Evolutionary conservation across 2,329 filamentous ascomycete species (phyloP), one percentile per base, ranked within the genome.

Genomic region (Penicillium sp.): DNA sequence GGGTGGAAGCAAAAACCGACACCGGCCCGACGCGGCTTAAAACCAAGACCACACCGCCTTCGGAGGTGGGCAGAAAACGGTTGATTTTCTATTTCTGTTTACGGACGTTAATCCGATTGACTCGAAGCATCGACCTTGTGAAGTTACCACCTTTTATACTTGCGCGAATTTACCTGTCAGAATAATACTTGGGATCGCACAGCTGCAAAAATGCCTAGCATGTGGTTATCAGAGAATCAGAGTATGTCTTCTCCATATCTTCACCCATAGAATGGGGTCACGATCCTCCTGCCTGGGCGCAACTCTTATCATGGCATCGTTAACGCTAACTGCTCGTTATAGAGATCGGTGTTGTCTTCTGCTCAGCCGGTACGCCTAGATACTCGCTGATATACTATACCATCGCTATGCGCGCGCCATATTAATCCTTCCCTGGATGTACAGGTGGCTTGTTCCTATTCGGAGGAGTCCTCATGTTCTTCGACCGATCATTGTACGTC

Each of bases 291-390:
- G 44, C 19, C 45, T 45, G 30, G 15, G 50, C n/a, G 45, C 58
- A 58, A 44, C n/a, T 30, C 19, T 55, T 24, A 30, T 44, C 56
- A 19, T 17, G 26, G 3, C 38, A n/a, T 38, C 28, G 13, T 40
- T 10, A n/a, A 58, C 28, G 53, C 55, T 58, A 38, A 64, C 69
- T 75, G 63, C 76, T 56, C 1, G 49, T n/a, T 28, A 71, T 74
- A 98, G 95, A 99, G 81, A 91, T 98, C 74, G 95, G 95, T 71
- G 93, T 97, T 66, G 92, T 93, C 77, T 99, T 99, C 84, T 98
- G 95, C 86, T 95, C 92, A 75, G 94, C 93, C 75, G 94, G 93
- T 97, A 89, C 71, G 91, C 15, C 8, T 2, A n/a, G 3, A 15
- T 8, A 19, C 10, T 1, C 17, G 15, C 26, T 19, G 13, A n/a